Percentiles rank a stretch among this genome's conserved stretches.
Conservation (phyloP, 2,329 filamentous ascomycete species). For the Phyllachora maydis region DNA sequence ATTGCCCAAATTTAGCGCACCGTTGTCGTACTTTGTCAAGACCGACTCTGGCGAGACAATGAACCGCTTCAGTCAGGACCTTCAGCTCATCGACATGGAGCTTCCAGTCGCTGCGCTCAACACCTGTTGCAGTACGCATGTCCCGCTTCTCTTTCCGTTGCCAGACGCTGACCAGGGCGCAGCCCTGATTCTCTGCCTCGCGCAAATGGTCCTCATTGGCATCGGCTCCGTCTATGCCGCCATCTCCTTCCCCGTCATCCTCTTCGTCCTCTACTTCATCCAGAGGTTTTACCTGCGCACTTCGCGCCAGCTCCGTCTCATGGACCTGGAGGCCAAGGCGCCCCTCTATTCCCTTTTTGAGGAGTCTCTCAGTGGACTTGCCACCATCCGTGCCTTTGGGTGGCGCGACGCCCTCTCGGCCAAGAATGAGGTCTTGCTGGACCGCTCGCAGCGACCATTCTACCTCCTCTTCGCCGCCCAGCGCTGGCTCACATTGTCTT, state of each 20-base stretch:
- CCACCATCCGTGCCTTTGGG: constrained; percentile 30
- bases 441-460: constrained; percentile 31
- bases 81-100: constrained; percentile 10
- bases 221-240: constrained; percentile 20
- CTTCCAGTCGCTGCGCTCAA: constrained; percentile 9
- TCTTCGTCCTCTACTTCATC: constrained; percentile 17
- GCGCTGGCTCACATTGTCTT: constrained; percentile 24
- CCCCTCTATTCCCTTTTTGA: constrained; percentile 25
- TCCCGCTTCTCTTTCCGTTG: constrained; percentile 2
- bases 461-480: constrained; percentile 36
- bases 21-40: constrained; percentile 12
- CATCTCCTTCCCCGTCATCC: constrained; percentile 19
- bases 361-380: constrained; percentile 24
- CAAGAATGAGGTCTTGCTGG: constrained; percentile 23
- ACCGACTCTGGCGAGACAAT: constrained; percentile 13
- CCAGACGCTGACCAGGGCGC: not conserved
- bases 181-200: constrained; percentile 11
- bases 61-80: constrained; percentile 14
- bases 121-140: constrained; percentile 6
- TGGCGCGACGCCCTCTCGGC: constrained; percentile 23
- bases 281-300: constrained; percentile 29
- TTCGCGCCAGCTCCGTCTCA: constrained; percentile 25
- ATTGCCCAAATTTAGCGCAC: constrained; percentile 6
- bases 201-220: constrained; percentile 22
- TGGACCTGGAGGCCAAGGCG: constrained; percentile 30